Percentiles rank a stretch among this genome's conserved stretches.
Conservation (phyloP, 169 alveolate genomes). For the Plasmodium billcollinsi region DNA sequence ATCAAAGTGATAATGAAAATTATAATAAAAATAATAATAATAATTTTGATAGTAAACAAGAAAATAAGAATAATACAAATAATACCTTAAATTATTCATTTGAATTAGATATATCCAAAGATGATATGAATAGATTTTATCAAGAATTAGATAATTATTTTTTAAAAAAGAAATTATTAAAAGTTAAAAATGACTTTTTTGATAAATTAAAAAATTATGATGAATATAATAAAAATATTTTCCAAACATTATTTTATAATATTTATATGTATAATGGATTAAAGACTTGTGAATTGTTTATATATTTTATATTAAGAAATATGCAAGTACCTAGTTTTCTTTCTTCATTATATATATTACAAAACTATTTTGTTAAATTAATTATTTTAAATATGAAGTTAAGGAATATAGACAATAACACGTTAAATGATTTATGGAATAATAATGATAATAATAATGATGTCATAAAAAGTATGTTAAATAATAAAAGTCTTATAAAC, state of each 20-base stretch:
- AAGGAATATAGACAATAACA: not conserved
- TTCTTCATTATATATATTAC: too few relatives aligned
- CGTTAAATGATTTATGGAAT: not conserved
- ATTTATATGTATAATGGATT: constrained; percentile 19
- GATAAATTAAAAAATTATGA: constrained; percentile 16
- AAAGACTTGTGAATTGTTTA: constrained; percentile 42
- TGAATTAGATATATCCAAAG: constrained; percentile 13
- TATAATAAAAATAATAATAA: not conserved
- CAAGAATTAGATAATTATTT: constrained; percentile 29
- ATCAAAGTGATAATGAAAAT: not conserved
- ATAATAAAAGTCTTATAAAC: not conserved
- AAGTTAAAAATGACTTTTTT: constrained; percentile 39
- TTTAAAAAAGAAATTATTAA: constrained; percentile 40
- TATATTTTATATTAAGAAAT: constrained; percentile 65
- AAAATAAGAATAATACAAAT: not conserved
- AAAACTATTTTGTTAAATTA: too few relatives aligned
- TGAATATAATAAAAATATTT: not conserved
- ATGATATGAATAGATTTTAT: constrained; percentile 43
- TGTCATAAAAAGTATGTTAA: not conserved
- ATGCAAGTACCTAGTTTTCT: too few relatives aligned
- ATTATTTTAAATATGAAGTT: too few relatives aligned
- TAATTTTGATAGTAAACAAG: not conserved
- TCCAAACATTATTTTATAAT: constrained; percentile 45
- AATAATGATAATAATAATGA: too few relatives aligned
- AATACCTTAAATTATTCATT: not conserved